A percentile compares a stretch with the other conserved stretches of the same genome.
Evolutionary conservation across 2,329 filamentous ascomycete genomes (phyloP).

Genomic region (Diatrype stigma): DNA sequence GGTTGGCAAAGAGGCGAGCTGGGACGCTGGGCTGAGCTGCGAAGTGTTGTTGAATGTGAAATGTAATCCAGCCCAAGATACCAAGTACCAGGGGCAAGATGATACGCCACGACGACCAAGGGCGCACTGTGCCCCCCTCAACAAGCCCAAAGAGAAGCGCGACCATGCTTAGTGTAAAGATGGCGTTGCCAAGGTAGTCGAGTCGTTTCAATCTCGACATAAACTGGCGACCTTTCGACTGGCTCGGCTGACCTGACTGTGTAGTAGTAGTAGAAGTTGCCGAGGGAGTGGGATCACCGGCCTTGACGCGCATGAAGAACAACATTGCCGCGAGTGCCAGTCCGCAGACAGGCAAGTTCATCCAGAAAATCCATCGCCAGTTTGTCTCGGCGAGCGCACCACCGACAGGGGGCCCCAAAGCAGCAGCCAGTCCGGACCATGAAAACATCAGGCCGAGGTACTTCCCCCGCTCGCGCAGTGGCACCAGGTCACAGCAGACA

Average conservation of each 20-base stretch:
- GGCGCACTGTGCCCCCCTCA: conserved; percentile 11
- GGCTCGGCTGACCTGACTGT: background rate
- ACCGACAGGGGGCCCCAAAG: conserved; percentile 28
- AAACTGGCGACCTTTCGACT: background rate
- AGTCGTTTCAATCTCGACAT: conserved; percentile 12
- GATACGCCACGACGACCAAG: conserved; percentile 13
- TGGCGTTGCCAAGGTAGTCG: conserved; percentile 32
- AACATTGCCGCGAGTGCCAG: conserved; percentile 20
- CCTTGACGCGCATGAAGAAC: conserved; percentile 24
- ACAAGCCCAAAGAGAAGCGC: conserved; percentile 32
- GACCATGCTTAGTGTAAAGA: conserved; percentile 30
- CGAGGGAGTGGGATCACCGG: background rate
- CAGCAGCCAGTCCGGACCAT: conserved; percentile 29
- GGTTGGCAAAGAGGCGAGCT: conserved; percentile 27
- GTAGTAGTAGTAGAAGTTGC: too few relatives aligned
- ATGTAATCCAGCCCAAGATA: conserved; percentile 3
- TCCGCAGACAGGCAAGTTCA: conserved; percentile 28
- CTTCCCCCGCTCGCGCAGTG: conserved; percentile 41
- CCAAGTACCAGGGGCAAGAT: conserved; percentile 11
- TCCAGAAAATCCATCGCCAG: conserved; percentile 38
- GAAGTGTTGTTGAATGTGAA: conserved; percentile 4
- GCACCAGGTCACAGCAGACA: conserved; percentile 47
- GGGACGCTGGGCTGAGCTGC: conserved; percentile 33
- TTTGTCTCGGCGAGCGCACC: conserved; percentile 12
- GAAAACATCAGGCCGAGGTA: conserved; percentile 35